Evolutionary conservation across 2,329 filamentous ascomycete species (phyloP).

Genomic region (Colletotrichum truncatum): DNA sequence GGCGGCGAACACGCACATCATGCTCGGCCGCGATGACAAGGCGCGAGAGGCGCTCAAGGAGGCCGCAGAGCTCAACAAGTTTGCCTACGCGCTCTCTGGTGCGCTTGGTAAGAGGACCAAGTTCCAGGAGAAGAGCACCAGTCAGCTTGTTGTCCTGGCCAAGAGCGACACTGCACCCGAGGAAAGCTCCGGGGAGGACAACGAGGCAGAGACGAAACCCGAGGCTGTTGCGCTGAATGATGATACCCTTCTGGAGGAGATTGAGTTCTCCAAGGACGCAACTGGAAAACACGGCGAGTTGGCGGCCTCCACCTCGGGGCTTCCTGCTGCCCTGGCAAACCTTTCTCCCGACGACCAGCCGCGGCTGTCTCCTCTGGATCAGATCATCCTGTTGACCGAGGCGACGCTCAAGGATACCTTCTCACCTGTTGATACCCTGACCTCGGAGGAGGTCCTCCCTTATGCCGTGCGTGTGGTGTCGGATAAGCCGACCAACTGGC

Average conservation of each 20-base stretch:
- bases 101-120: slow-evolving; percentile 86
- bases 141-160: slow-evolving; percentile 90
- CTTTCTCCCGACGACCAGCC: slow-evolving; percentile 85
- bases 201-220: slow-evolving; percentile 54
- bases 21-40: slow-evolving; percentile 82
- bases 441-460: slow-evolving; percentile 91
- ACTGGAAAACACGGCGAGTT: slow-evolving; percentile 46
- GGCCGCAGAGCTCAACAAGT: slow-evolving; percentile 73
- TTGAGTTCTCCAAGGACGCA: slow-evolving; percentile 71
- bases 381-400: slow-evolving; percentile 89
- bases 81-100: slow-evolving; percentile 86
- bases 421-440: slow-evolving; percentile 84
- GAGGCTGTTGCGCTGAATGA: slow-evolving; percentile 84
- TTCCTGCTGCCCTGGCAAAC: slow-evolving; percentile 70
- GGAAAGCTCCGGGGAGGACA: slow-evolving; percentile 32
- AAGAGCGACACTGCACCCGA: slow-evolving; percentile 65
- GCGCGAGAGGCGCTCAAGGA: slow-evolving; percentile 76
- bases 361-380: slow-evolving; percentile 82
- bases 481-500: slow-evolving; percentile 95
- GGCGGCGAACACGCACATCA: slow-evolving; percentile 82
- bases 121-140: slow-evolving; percentile 82
- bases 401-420: slow-evolving; percentile 88
- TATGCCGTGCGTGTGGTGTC: slow-evolving; percentile 89
- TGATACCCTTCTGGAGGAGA: slow-evolving; percentile 89
- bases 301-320: slow-evolving; percentile 41